Evolutionary conservation across 2,329 filamentous ascomycete species (phyloP).

Genomic region (Ramularia collo-cygni): DNA sequence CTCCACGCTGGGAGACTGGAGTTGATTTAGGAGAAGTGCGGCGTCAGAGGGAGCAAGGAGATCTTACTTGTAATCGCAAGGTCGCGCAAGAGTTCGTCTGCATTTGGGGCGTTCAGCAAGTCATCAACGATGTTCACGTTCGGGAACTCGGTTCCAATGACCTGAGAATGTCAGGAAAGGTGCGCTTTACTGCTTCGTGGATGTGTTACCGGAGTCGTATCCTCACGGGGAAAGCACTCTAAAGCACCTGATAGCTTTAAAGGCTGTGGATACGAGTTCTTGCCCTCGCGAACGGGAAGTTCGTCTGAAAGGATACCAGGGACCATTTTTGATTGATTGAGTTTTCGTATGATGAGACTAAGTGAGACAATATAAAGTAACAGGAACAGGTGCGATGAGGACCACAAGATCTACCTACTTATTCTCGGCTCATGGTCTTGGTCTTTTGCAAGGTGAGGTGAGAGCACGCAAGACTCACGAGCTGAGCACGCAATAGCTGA

Average conservation of each 20-base stretch:
- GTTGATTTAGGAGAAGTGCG: too few relatives aligned
- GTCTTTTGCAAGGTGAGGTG: too few relatives aligned
- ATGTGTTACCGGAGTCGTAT: slow-evolving; percentile 53
- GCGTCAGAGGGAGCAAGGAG: too few relatives aligned
- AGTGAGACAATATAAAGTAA: too few relatives aligned
- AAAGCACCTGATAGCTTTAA: slow-evolving; percentile 37
- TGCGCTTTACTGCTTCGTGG: too few relatives aligned
- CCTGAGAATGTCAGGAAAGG: too few relatives aligned
- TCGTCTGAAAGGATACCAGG: slow-evolving; percentile 14
- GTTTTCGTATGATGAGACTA: too few relatives aligned
- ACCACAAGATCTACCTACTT: too few relatives aligned
- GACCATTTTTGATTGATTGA: slow-evolving; percentile 6
- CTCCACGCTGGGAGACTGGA: slow-evolving; percentile 57
- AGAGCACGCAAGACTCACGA: too few relatives aligned
- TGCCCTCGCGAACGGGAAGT: slow-evolving; percentile 1
- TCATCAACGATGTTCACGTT: slow-evolving; percentile 55
- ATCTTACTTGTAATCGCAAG: slow-evolving; percentile 15
- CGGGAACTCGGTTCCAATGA: slow-evolving; percentile 54
- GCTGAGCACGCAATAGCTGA: too few relatives aligned
- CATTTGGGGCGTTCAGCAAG: slow-evolving; percentile 42
- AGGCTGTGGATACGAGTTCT: slow-evolving; percentile 27
- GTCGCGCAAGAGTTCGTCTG: slow-evolving; percentile 15
- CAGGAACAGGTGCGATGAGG: too few relatives aligned
- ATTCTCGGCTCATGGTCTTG: too few relatives aligned
- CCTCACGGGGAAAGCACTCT: slow-evolving; percentile 49